These are phyloP conservation scores for Crithidia brevicula DNA, from an alignment of 208 protist species.

Conservation along the genomic window DNA sequence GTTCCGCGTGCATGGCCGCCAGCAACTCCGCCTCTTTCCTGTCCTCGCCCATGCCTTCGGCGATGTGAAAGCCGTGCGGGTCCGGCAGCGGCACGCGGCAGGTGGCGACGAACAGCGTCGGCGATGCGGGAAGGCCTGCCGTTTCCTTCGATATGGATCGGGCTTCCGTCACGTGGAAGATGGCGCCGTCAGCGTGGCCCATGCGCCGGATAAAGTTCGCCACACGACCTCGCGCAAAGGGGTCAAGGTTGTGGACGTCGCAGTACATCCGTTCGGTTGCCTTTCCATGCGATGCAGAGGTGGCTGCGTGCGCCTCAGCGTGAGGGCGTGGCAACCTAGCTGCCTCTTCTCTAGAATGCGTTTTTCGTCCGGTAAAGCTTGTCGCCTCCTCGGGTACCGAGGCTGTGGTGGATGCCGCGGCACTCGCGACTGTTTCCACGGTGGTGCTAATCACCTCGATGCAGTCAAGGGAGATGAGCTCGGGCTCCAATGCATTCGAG, in stretches of 20 bases:
- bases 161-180: constrained; percentile 48
- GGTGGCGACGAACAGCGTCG: constrained; percentile 44
- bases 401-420: constrained; percentile 1
- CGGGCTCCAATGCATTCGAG: constrained; percentile 35
- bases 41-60: constrained; percentile 65
- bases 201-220: constrained; percentile 78
- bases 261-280: no score
- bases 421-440: background rate
- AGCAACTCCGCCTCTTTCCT: constrained; percentile 77
- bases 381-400: background rate
- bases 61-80: constrained; percentile 66
- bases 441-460: constrained; percentile 30
- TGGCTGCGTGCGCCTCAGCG: no score
- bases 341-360: no score
- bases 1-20: constrained; percentile 87
- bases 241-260: constrained; percentile 39
- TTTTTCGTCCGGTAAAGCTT: background rate
- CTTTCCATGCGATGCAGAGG: no score
- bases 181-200: constrained; percentile 29
- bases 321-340: no score
- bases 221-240: constrained; percentile 72
- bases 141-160: no score
- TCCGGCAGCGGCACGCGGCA: constrained; percentile 55
- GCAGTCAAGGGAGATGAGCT: constrained; percentile 60
- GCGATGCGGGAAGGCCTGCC: background rate